Evolutionary conservation across 306 rosid genomes (phyloP).

Genomic region (Inga oerstediana): DNA sequence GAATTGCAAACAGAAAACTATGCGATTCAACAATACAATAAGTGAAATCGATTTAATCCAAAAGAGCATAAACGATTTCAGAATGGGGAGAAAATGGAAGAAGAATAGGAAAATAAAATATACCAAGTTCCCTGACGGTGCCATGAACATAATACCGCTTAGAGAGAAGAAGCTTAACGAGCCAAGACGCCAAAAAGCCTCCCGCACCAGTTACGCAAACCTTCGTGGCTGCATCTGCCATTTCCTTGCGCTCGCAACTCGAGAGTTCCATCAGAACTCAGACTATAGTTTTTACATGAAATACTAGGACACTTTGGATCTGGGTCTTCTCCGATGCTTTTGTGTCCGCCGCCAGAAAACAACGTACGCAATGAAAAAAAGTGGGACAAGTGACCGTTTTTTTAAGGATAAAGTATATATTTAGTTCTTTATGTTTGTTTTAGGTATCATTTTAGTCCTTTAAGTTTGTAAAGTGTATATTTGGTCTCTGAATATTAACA

Average conservation of each 20-base stretch:
- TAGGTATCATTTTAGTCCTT: no score
- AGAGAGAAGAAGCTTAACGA: slow-evolving; percentile 71
- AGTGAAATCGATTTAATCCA: neutral
- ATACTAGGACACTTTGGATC: no score
- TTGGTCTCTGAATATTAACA: no score
- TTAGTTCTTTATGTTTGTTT: no score
- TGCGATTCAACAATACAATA: neutral
- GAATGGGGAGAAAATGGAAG: neutral
- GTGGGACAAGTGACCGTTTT: no score
- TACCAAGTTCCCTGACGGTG: slow-evolving; percentile 68
- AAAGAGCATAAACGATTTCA: neutral
- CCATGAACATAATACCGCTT: slow-evolving; percentile 66
- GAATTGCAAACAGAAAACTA: neutral
- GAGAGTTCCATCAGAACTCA: no score
- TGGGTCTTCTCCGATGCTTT: no score
- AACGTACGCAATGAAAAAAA: no score
- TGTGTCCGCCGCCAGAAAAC: no score
- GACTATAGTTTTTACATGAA: no score
- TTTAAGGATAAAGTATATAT: no score
- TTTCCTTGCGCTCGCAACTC: neutral
- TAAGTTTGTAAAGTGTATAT: no score
- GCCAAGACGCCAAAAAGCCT: slow-evolving; percentile 77
- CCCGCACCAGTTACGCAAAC: slow-evolving; percentile 86
- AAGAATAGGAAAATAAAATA: neutral
- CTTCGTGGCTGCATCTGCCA: slow-evolving; percentile 27